Percentiles rank a stretch among this genome's conserved stretches.
These are phyloP conservation scores for Agaricus bisporus DNA, from an alignment of 768 basidiomycete species.

Conservation along the genomic window DNA sequence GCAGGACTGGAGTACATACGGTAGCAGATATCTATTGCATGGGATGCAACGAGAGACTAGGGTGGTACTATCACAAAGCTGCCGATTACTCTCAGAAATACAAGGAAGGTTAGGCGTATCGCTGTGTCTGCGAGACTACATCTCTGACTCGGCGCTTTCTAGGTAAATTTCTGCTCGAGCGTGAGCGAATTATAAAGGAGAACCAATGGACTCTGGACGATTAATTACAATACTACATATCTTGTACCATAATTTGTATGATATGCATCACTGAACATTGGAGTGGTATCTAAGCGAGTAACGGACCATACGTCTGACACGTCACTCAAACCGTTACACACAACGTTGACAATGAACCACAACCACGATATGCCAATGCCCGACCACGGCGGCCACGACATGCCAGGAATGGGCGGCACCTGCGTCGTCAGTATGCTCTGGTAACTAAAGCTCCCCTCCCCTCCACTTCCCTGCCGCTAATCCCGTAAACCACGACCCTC, in stretches of 20 bases:
- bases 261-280: too few relatives aligned
- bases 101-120: slow-evolving; percentile 59
- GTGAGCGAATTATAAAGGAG: slow-evolving; percentile 76
- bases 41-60: slow-evolving; percentile 72
- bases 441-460: slow-evolving; percentile 20
- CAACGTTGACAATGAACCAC: slow-evolving; percentile 2
- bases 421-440: slow-evolving; percentile 85
- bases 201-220: slow-evolving; percentile 70
- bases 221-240: neutral
- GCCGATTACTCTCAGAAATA: slow-evolving; percentile 75
- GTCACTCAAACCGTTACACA: neutral
- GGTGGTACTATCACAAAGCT: slow-evolving; percentile 83
- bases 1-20: slow-evolving; percentile 73
- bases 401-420: slow-evolving; percentile 34
- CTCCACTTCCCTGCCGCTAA: neutral
- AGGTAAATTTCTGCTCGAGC: slow-evolving; percentile 81
- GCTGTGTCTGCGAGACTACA: neutral
- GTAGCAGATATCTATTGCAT: slow-evolving; percentile 78
- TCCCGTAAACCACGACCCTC: neutral
- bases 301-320: neutral
- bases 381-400: slow-evolving; percentile 43
- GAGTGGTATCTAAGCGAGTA: neutral
- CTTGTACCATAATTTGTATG: too few relatives aligned
- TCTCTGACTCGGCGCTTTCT: neutral
- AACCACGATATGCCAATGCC: slow-evolving; percentile 27